Percentiles rank a stretch among this genome's conserved stretches.
Evolutionary conservation across 345 rosid species (phyloP).

Genomic region (Chamaenerion angustifolium): DNA sequence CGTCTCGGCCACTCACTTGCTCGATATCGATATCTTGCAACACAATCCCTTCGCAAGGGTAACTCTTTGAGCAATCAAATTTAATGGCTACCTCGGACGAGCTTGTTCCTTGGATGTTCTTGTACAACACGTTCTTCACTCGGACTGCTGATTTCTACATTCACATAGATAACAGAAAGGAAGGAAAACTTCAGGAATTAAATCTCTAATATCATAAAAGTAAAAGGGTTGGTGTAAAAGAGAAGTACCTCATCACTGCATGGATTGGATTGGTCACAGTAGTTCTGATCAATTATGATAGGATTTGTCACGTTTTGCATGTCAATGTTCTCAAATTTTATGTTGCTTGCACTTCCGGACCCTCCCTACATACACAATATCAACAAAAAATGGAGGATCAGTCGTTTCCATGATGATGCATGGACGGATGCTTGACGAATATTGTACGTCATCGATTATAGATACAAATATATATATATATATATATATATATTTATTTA

Average conservation of each 20-base stretch:
- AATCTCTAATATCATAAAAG: neutral
- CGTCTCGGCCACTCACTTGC: constrained; percentile 12
- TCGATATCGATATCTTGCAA: constrained; percentile 31
- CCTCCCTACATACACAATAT: constrained; percentile 49
- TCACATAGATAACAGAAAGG: too few relatives aligned
- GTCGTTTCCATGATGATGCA: neutral
- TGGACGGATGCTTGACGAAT: too few relatives aligned
- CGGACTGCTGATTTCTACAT: constrained; percentile 51
- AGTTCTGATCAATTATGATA: constrained; percentile 69
- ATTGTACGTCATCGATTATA: too few relatives aligned
- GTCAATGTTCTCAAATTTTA: constrained; percentile 49
- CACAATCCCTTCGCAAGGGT: constrained; percentile 54
- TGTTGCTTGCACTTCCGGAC: constrained; percentile 65
- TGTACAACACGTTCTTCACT: constrained; percentile 51
- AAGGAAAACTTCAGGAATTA: neutral
- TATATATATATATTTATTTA: neutral
- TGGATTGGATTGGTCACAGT: constrained; percentile 57
- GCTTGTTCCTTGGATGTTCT: constrained; percentile 62
- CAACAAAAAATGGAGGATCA: neutral
- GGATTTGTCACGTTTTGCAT: constrained; percentile 72
- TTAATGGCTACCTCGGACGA: constrained; percentile 55
- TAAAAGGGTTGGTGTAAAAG: too few relatives aligned
- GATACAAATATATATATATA: neutral
- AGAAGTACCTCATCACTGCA: constrained; percentile 47
- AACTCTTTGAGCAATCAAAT: constrained; percentile 44